A percentile compares a stretch with the other conserved stretches of the same genome.
phyloP scores from a whole-genome alignment of 2,329 filamentous ascomycete genomes.

The Botrytis cinerea region DNA sequence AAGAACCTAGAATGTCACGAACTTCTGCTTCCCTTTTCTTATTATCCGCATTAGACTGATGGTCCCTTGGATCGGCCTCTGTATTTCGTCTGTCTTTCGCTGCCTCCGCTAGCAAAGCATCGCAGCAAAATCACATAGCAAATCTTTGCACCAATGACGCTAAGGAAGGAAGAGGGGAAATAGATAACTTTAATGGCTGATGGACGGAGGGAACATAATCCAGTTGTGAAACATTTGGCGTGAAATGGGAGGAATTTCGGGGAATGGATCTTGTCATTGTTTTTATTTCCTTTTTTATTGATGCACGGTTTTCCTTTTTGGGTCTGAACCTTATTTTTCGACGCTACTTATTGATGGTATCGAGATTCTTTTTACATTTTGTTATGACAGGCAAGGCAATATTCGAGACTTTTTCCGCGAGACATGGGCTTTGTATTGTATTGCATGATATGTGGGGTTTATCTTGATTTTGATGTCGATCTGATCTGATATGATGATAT shows the following conservation, averaged over 20 bases:
- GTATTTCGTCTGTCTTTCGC: constrained; percentile 35
- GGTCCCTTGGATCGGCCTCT: constrained; percentile 38
- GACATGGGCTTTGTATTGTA: constrained; percentile 19
- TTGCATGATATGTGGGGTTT: constrained; percentile 14
- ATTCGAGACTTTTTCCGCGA: constrained; percentile 22
- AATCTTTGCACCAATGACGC: constrained; percentile 28
- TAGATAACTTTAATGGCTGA: constrained; percentile 40
- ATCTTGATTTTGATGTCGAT: background rate
- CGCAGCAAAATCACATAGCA: constrained; percentile 30
- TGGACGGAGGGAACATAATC: constrained; percentile 30
- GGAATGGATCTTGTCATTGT: constrained; percentile 29
- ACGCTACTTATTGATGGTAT: constrained; percentile 20
- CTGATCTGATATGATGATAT: background rate
- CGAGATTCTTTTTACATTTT: constrained; percentile 24
- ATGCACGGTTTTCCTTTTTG: constrained; percentile 24
- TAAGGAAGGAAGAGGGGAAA: constrained; percentile 25
- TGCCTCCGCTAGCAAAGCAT: constrained; percentile 25
- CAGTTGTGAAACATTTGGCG: constrained; percentile 37
- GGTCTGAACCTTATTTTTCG: constrained; percentile 20
- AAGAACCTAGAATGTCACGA: constrained; percentile 29
- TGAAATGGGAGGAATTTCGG: constrained; percentile 31
- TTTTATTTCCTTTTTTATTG: constrained; percentile 26
- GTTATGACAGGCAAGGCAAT: constrained; percentile 28
- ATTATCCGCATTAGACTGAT: constrained; percentile 40
- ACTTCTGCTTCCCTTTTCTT: constrained; percentile 34